Evolutionary conservation across 176 grass and related monocot species (phyloP), one percentile per base, ranked within the genome.

Genomic region (Aegilops bicornis): DNA sequence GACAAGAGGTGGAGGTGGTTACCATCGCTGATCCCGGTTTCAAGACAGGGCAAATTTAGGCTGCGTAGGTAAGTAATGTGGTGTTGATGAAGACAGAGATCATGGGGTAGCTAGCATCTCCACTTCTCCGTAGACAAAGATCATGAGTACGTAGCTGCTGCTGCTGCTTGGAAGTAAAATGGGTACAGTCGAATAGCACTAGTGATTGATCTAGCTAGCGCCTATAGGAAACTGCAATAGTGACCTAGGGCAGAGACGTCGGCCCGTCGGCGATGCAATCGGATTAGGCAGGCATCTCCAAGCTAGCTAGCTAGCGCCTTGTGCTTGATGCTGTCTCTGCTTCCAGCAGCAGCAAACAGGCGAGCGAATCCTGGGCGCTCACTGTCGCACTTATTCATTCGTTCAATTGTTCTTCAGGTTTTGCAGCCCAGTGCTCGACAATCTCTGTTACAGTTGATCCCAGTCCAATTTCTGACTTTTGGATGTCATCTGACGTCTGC

Each of bases 271-370:
- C 50, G 2, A 54, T 54, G 6, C 50, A 19, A 22, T 22, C 56
- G 56, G 56, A 59, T 59, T 27, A 59, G 56, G 37, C 37, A 54
- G 16, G 54, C 56, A 59, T 59, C 19, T 59, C 3, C 27, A 27
- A 27, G 27, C 42, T 47, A 47, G 20, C 0, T 59, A 59, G 56
- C 56, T 59, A 59, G 2, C 56, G 56, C 19, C n/a, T 61, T 61
- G 76, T 79, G 84, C 65, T 71, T 79, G 84, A 48, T 61, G 76
- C 65, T 80, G 84, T 86, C 65, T 58, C 64, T 43, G 33, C 65
- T 23, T 71, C 50, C 50, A 40, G 48, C 17, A 72, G 52, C 75
- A 79, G 54, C 65, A 8, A 59, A 59, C 17, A 8, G 17, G 20
- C 56, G 56, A 59, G 56, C 56, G 56, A 59, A n/a, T 59, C 56